Conservation (phyloP, 2,329 filamentous ascomycete species). For the Fusarium sulawesiense region DNA sequence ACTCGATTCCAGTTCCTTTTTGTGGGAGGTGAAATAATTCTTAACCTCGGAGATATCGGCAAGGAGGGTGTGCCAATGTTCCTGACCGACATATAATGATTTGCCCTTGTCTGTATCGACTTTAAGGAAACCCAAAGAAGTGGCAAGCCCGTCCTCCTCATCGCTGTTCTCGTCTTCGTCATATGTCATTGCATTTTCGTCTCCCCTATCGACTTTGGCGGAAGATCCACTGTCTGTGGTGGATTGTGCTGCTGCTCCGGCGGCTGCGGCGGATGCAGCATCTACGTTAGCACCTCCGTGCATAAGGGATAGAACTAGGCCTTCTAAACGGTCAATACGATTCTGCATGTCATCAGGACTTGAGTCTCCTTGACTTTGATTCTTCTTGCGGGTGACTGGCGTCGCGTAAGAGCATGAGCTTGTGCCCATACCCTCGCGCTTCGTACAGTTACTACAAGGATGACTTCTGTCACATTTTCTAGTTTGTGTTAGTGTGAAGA, state of each 20-base stretch:
- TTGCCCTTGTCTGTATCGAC: conserved; percentile 82
- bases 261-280: conserved; percentile 51
- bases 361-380: conserved; percentile 68
- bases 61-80: conserved; percentile 85
- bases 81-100: conserved; percentile 83
- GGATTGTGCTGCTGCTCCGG: conserved; percentile 53
- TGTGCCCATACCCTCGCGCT: conserved; percentile 85
- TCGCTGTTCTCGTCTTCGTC: conserved; percentile 73
- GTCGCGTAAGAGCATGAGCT: conserved; percentile 87
- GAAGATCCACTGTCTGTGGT: conserved; percentile 59
- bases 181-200: conserved; percentile 62
- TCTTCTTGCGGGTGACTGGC: conserved; percentile 77
- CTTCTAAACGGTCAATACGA: conserved; percentile 93
- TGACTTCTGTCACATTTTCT: conserved; percentile 93
- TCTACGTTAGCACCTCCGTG: conserved; percentile 76
- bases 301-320: conserved; percentile 92
- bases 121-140: conserved; percentile 83
- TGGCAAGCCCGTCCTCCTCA: conserved; percentile 74
- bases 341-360: conserved; percentile 97
- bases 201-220: conserved; percentile 64
- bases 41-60: conserved; percentile 92
- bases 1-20: conserved; percentile 88
- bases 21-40: conserved; percentile 86
- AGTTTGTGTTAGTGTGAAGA: conserved; percentile 31
- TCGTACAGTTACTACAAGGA: conserved; percentile 94